These are phyloP conservation scores for Xylariaceae sp. DNA, from an alignment of 2,329 filamentous ascomycete genomes.

Conservation along the genomic window DNA sequence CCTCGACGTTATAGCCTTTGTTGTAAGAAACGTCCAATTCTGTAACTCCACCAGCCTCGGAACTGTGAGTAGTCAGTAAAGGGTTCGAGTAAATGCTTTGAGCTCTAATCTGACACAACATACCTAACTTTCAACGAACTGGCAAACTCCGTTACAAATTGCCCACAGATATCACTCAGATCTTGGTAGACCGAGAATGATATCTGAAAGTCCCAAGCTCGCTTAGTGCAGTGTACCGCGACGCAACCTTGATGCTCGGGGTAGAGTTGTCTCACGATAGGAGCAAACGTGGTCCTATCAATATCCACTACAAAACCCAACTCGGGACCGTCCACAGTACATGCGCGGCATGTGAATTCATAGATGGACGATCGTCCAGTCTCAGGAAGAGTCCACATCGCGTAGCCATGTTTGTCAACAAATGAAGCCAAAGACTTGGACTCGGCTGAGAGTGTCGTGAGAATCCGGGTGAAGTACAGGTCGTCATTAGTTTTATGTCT, in stretches of 20 bases:
- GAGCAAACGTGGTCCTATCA: constrained; percentile 22
- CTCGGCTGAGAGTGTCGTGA: constrained; percentile 20
- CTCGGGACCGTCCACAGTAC: neutral
- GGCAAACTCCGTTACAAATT: constrained; percentile 27
- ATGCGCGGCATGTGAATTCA: constrained; percentile 21
- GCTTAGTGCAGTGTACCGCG: constrained; percentile 28
- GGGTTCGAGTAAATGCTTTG: neutral
- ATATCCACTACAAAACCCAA: constrained; percentile 26
- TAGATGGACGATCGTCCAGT: constrained; percentile 22
- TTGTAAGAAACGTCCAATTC: constrained; percentile 23
- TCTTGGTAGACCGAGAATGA: constrained; percentile 19
- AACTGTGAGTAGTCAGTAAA: constrained; percentile 15
- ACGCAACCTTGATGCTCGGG: constrained; percentile 15
- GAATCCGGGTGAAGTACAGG: constrained; percentile 12
- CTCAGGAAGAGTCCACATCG: constrained; percentile 15
- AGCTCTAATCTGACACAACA: constrained; percentile 9
- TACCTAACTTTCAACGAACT: constrained; percentile 26
- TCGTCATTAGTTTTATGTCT: constrained; percentile 3
- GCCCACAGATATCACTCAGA: constrained; percentile 17
- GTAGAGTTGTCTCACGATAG: constrained; percentile 13
- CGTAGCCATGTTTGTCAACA: constrained; percentile 8
- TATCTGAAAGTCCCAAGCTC: constrained; percentile 29
- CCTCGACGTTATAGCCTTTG: constrained; percentile 19
- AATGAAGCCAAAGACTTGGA: constrained; percentile 23
- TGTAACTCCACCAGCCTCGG: constrained; percentile 17